Percentiles rank a stretch among this genome's conserved stretches.
Evolutionary conservation across 345 rosid genomes (phyloP).

Genomic region (Citrus maxima): DNA sequence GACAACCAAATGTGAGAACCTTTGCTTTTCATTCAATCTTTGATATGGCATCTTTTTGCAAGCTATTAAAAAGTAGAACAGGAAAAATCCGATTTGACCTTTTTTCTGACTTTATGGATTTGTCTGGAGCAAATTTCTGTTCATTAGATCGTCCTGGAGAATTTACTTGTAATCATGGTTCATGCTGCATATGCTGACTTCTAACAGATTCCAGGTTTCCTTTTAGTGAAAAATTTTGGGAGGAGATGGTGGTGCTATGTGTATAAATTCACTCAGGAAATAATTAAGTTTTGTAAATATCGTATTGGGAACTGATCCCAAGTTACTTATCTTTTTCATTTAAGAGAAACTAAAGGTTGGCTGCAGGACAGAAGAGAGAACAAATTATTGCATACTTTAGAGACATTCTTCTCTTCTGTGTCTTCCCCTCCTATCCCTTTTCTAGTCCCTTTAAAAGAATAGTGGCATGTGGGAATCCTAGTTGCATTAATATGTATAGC

Average conservation of each 20-base stretch:
- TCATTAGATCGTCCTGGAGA: not conserved
- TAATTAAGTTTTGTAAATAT: not conserved
- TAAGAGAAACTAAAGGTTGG: not conserved
- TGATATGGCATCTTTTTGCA: not conserved
- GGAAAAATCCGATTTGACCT: not conserved
- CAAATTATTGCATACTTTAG: not conserved
- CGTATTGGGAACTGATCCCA: not conserved
- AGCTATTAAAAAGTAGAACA: not conserved
- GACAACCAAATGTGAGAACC: slow-evolving; percentile 72
- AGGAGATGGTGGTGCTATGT: not conserved
- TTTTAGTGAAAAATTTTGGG: not conserved
- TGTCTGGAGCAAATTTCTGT: not conserved
- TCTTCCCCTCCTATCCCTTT: not conserved
- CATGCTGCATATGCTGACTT: not conserved
- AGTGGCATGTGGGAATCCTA: not conserved
- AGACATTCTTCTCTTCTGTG: not conserved
- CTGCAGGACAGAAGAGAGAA: not conserved
- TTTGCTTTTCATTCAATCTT: not conserved
- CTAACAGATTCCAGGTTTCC: not conserved
- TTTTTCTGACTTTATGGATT: not conserved
- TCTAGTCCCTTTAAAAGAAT: not conserved
- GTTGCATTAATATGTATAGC: not conserved
- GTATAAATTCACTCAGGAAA: not conserved
- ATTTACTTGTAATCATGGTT: not conserved
- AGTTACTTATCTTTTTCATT: not conserved